phyloP scores from a whole-genome alignment of 2,329 filamentous ascomycete species.

The Cytospora mali region DNA sequence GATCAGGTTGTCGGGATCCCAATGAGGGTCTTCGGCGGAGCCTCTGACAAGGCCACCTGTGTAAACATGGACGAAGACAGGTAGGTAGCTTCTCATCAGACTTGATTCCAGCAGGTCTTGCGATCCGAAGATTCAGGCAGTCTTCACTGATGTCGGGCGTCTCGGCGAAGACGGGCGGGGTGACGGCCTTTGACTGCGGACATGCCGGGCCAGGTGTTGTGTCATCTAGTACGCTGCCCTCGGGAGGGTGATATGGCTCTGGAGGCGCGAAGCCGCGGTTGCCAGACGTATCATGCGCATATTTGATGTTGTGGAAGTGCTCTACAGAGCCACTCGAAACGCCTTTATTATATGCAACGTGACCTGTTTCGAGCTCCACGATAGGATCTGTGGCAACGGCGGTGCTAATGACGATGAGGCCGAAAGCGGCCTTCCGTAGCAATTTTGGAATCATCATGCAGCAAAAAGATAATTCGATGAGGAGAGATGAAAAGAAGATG shows the following conservation, averaged over 20 bases:
- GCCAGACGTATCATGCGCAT: slow-evolving; percentile 35
- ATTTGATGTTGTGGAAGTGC: slow-evolving; percentile 36
- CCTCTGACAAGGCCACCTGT: slow-evolving; percentile 36
- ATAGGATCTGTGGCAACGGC: slow-evolving; percentile 6
- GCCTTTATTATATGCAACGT: slow-evolving; percentile 28
- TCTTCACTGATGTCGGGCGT: slow-evolving; percentile 35
- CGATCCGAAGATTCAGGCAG: slow-evolving; percentile 34
- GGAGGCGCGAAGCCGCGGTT: slow-evolving; percentile 35
- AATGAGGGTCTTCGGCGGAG: slow-evolving; percentile 33
- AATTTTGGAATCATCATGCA: background rate
- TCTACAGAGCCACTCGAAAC: slow-evolving; percentile 29
- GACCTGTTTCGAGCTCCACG: background rate
- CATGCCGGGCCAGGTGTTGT: slow-evolving; percentile 34
- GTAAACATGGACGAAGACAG: slow-evolving; percentile 34
- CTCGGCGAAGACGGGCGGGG: slow-evolving; percentile 34
- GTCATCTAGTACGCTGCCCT: slow-evolving; percentile 33
- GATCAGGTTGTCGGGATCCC: slow-evolving; percentile 32
- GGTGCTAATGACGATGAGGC: background rate
- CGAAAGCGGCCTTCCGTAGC: background rate
- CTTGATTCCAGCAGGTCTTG: slow-evolving; percentile 31
- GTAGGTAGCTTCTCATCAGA: slow-evolving; percentile 31
- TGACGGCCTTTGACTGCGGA: slow-evolving; percentile 32
- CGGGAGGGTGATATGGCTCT: slow-evolving; percentile 31
- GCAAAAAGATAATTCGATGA: background rate
- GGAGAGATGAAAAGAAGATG: background rate